phyloP scores from a whole-genome alignment of 2,329 filamentous ascomycete genomes.

The Canariomyces notabilis region DNA sequence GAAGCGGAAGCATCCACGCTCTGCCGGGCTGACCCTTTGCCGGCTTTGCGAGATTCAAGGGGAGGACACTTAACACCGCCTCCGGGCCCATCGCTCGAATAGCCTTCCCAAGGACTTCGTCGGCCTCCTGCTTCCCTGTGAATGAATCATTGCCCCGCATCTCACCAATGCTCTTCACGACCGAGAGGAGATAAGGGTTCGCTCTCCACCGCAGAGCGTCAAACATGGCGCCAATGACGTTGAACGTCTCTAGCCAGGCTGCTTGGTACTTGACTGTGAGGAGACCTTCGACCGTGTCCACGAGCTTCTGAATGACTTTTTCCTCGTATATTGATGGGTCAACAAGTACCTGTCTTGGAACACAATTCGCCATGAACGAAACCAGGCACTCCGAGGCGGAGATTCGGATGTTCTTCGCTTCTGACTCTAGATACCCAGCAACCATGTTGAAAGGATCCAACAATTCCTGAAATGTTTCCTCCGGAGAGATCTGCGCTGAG shows the following conservation, averaged over 20 bases:
- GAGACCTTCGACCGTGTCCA: constrained; percentile 65
- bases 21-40: constrained; percentile 73
- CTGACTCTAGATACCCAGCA: constrained; percentile 74
- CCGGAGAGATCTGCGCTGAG: constrained; percentile 77
- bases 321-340: constrained; percentile 92
- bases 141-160: constrained; percentile 85
- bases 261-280: constrained; percentile 88
- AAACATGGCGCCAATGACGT: constrained; percentile 80
- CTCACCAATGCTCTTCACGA: constrained; percentile 77
- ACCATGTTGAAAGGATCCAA: constrained; percentile 80
- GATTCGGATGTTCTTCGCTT: constrained; percentile 87
- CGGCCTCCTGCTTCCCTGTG: constrained; percentile 88
- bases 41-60: constrained; percentile 77
- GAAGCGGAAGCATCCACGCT: constrained; percentile 89
- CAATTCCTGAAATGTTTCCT: constrained; percentile 87
- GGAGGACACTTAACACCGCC: constrained; percentile 73
- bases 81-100: constrained; percentile 87
- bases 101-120: constrained; percentile 82
- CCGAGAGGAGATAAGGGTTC: constrained; percentile 68
- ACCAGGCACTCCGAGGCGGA: constrained; percentile 93
- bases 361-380: constrained; percentile 85
- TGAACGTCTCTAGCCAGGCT: constrained; percentile 93
- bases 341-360: constrained; percentile 75
- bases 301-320: constrained; percentile 77
- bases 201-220: constrained; percentile 81